Base-by-base conservation (phyloP, 140 eudicot genomes). In the Anethum foeniculum region DNA sequence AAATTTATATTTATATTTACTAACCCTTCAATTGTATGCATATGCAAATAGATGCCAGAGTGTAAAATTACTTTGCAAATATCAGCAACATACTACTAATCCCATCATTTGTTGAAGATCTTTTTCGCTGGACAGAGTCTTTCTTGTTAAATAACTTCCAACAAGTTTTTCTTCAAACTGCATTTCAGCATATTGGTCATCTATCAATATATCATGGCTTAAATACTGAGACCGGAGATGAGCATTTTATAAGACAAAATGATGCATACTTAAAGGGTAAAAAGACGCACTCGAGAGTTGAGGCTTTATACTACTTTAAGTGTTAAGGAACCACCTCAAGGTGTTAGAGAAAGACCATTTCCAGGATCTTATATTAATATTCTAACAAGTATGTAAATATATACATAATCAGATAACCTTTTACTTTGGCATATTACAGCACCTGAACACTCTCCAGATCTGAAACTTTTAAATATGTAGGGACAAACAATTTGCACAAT, bases 291-390 rank as follows among this genome's bases (percentile, higher is more conserved):
- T 3, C 64, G 10, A 54, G 16, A 64, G 71, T 27, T 27, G 71
- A 65, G 39, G 72, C 72, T 65, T 65, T 65, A 65, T 65, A 67
- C 43, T 58, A 58, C 21, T 13, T n/a, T n/a, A n/a, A n/a, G n/a
- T n/a, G n/a, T n/a, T n/a, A n/a, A n/a, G n/a, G n/a, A n/a, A n/a
- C n/a, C n/a, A n/a, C n/a, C n/a, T n/a, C n/a, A n/a, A n/a, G n/a
- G n/a, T n/a, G n/a, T n/a, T n/a, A n/a, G n/a, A n/a, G n/a, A n/a
- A n/a, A n/a, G n/a, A n/a, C n/a, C n/a, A n/a, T n/a, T n/a, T n/a
- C n/a, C n/a, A n/a, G n/a, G n/a, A n/a, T n/a, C n/a, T n/a, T n/a
- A n/a, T n/a, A n/a, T n/a, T n/a, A n/a, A n/a, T n/a, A n/a, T n/a
- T n/a, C n/a, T n/a, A n/a, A 30, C 13, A n/a, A 23, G 11, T 43